Base-by-base conservation (phyloP, 2,329 filamentous ascomycete genomes). In the Pseudogymnoascus sp. region DNA sequence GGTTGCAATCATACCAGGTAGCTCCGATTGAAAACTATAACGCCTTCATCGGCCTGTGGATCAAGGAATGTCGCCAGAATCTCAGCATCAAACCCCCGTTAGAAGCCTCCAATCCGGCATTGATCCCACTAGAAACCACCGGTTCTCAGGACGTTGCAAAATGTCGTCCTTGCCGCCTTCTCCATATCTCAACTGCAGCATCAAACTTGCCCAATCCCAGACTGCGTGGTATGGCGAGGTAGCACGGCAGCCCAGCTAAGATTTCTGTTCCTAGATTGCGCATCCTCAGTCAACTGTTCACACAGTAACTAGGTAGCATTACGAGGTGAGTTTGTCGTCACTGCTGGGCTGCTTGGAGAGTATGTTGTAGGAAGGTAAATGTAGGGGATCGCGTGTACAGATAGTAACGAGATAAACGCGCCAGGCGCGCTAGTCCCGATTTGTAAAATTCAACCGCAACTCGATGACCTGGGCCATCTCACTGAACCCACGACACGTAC, bases 11-110 rank as follows among this genome's bases (percentile, higher is more conserved):
- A 58, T 67, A 72, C 71, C 64, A 65, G 62, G 60, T 65, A 61
- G 63, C 71, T 73, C 70, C 69, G 71, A 73, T 73, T 73, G 71
- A 73, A 73, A 73, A 73, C 71, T 73, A 73, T 67, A 16, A 20
- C 33, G 59, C 30, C 30, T 36, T 58, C 59, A 47, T 61, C 58
- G 38, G 20, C 35, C 38, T 33, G 58, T 39, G 9, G 38, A 35
- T 63, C 58, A 18, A 43, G 58, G 16, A 22, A 41, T 33, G 18
- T 2, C 3, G 35, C 14, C 58, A 60, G 20, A 8, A 43, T 54
- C 11, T 25, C 20, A 43, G 38, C 58, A 63, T 60, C 61, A 61
- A 65, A 67, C 59, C 63, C 63, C 61, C 62, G 63, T 66, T 62
- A 61, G 61, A 61, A 61, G 20, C 61, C 57, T 60, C 59, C 59